These are phyloP conservation scores for Amyloporia xantha DNA, from an alignment of 768 basidiomycete genomes.

Conservation along the genomic window DNA sequence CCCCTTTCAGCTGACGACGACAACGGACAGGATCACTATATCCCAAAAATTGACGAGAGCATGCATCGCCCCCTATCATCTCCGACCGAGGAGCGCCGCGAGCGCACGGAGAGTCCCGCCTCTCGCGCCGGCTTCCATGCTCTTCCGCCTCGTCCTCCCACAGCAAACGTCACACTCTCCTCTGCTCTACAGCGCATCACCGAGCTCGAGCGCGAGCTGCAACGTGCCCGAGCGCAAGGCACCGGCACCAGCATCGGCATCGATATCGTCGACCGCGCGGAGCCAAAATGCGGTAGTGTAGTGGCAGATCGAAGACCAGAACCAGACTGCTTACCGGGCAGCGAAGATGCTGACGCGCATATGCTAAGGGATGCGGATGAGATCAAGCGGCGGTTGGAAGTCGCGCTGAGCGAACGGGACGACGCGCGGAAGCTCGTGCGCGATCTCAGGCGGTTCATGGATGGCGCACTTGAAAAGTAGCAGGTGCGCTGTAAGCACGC, in stretches of 20 bases:
- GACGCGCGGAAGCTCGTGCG: not conserved
- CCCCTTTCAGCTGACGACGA: too few species aligned
- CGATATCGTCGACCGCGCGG: too few species aligned
- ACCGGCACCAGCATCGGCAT: too few species aligned
- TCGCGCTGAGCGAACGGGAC: not conserved
- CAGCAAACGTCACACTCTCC: not conserved
- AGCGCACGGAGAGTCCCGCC: too few species aligned
- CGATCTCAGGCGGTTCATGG: not conserved
- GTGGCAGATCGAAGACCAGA: not conserved
- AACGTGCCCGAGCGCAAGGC: not conserved
- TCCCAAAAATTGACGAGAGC: too few species aligned
- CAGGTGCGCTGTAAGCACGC: not conserved
- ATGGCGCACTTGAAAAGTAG: not conserved
- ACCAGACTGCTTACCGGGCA: not conserved
- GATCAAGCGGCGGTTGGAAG: not conserved
- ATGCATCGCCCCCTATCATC: too few species aligned
- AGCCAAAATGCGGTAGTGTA: not conserved
- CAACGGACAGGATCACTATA: too few species aligned
- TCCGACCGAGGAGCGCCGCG: too few species aligned
- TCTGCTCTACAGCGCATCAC: not conserved
- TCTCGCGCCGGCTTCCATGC: not conserved
- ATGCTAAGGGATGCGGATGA: not conserved
- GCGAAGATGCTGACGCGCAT: not conserved
- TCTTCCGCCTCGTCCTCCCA: not conserved
- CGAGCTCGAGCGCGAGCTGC: conserved; percentile 4